Percentiles rank a stretch among this genome's conserved stretches.
phyloP scores from a whole-genome alignment of 2,329 filamentous ascomycete genomes.

The Boeremia lycopersici region DNA sequence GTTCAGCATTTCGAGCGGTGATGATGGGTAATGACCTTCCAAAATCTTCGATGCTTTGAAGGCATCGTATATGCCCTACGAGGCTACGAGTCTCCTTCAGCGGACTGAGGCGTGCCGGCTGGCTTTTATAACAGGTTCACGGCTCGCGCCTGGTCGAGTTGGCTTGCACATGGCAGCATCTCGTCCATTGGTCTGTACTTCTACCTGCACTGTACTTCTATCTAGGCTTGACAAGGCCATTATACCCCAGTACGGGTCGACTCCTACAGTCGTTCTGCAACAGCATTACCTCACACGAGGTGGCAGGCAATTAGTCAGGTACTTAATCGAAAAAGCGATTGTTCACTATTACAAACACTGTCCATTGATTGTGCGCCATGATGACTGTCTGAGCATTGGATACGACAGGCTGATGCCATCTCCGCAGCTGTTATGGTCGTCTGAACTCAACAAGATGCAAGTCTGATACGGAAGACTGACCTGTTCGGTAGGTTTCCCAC shows the following conservation, averaged over 20 bases:
- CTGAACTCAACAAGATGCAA: slow-evolving; percentile 9
- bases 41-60: slow-evolving; percentile 44
- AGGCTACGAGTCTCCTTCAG: slow-evolving; percentile 48
- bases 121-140: slow-evolving; percentile 39
- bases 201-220: slow-evolving; percentile 51
- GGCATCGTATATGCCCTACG: slow-evolving; percentile 43
- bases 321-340: slow-evolving; percentile 45
- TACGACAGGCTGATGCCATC: background rate
- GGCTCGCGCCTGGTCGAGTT: slow-evolving; percentile 46
- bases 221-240: slow-evolving; percentile 37
- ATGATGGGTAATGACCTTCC: slow-evolving; percentile 38
- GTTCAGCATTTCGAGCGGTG: slow-evolving; percentile 23
- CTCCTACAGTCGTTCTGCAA: slow-evolving; percentile 30
- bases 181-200: slow-evolving; percentile 46
- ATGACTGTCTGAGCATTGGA: background rate
- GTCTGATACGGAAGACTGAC: slow-evolving; percentile 26
- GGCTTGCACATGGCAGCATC: slow-evolving; percentile 17
- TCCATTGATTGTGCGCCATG: background rate
- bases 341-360: slow-evolving; percentile 15
- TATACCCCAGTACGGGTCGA: slow-evolving; percentile 40
- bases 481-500: slow-evolving; percentile 41
- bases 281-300: slow-evolving; percentile 37
- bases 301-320: slow-evolving; percentile 42
- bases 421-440: slow-evolving; percentile 1
- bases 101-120: slow-evolving; percentile 36